phyloP scores from a whole-genome alignment of 2,329 filamentous ascomycete species.

The Fusarium paranaense region DNA sequence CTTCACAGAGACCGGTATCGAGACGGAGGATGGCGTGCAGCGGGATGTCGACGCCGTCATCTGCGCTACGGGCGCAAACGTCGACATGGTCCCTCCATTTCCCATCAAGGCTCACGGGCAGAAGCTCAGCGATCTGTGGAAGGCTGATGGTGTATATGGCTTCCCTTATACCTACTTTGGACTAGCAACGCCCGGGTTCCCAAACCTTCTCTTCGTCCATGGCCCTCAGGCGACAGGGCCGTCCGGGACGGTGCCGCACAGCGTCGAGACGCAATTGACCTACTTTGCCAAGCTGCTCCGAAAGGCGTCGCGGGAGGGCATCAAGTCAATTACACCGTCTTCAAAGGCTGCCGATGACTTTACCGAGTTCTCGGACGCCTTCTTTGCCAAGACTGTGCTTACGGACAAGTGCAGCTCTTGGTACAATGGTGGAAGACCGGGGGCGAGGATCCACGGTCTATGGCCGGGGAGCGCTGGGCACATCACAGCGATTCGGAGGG shows the following conservation, averaged over 20 bases:
- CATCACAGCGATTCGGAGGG: conserved; percentile 66
- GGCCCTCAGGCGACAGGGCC: conserved; percentile 70
- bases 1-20: conserved; percentile 70
- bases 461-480: conserved; percentile 78
- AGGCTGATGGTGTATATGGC: conserved; percentile 63
- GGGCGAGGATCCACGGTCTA: conserved; percentile 72
- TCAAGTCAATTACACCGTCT: conserved; percentile 69
- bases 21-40: conserved; percentile 67
- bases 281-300: conserved; percentile 76
- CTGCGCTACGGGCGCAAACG: conserved; percentile 76
- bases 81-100: conserved; percentile 69
- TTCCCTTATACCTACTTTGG: conserved; percentile 78
- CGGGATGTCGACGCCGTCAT: conserved; percentile 73
- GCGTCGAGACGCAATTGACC: conserved; percentile 73
- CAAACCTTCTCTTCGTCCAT: conserved; percentile 74
- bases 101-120: conserved; percentile 66
- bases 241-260: conserved; percentile 75
- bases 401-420: conserved; percentile 75
- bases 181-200: conserved; percentile 71
- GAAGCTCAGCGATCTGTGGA: conserved; percentile 69
- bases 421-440: conserved; percentile 76
- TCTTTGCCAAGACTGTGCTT: conserved; percentile 66
- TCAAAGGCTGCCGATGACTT: conserved; percentile 73
- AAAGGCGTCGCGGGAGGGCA: conserved; percentile 74
- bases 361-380: conserved; percentile 67